Base-by-base conservation (phyloP, 306 rosid species). In the Carpinus viminea region DNA sequence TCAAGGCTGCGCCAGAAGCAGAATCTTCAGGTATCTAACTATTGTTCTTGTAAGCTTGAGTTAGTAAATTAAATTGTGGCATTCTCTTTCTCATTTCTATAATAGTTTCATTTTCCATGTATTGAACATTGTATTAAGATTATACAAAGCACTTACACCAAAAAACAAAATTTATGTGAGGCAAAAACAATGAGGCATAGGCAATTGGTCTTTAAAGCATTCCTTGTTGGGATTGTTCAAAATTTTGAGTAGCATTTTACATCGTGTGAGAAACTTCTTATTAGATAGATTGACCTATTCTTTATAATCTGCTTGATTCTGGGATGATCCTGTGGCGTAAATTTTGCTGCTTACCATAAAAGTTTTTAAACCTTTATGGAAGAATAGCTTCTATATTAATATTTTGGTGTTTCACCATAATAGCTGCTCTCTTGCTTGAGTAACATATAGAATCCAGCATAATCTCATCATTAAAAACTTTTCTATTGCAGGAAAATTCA, bases 1-100 rank as follows among this genome's bases (percentile, higher is more conserved):
- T 68, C 90, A 31, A 82, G 81, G 80, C 76, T 77, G 38, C 87
- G 83, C 74, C 93, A 85, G 78, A 93, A 89, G 75, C 91, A 84
- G 31, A 83, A 68, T 72, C 13, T 77, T 74, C 88, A 69, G 99
- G 99, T 95, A 87, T 73, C 78, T 68, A 73, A 47, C 74, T 31
- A 66, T 64, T 76, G 74, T 78, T 59, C 59, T 73, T 53, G 59
- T 36, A 72, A 47, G 73, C 59, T 68, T 73, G 34, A 75, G 46
- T 76, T 36, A 24, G 10, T 16, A 20, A 73, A 36, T 76, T 16
- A 20, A 73, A 36, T 76, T 72, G 13, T 66, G 43, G 57, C n/a
- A 13, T 7, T 74, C 57, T 46, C 61, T 73, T 34, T 74, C 53
- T 53, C 21, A 47, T 66, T 36, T 66, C 20, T 66, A 8, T 47